Base-by-base conservation (phyloP, 2,329 filamentous ascomycete genomes). In the Cryphonectria naterciae region DNA sequence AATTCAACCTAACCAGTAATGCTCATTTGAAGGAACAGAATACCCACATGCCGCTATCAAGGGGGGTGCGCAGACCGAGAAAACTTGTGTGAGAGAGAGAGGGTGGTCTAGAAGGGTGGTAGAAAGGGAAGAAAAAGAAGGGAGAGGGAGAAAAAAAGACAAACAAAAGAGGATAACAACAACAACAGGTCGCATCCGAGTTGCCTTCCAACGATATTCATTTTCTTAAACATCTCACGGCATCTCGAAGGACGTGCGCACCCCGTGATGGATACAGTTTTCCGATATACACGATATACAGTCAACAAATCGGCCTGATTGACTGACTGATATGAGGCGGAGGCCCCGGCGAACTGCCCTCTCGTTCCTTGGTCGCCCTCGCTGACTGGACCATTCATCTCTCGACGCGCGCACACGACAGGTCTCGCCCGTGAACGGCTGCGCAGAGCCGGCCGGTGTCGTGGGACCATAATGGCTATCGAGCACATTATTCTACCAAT, bases 401-500 rank as follows among this genome's bases (percentile, higher is more conserved):
- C 15, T 58, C 54, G 28, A 28, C 54, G 28, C 54, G 28, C 28
- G 17, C 54, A 17, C 54, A 15, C 25, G 54, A 58, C 25, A 35
- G 54, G 15, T 19, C 11, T 32, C 25, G 15, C 8, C 22, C 46
- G 46, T 49, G 7, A 8, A 19, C 25, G 54, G 54, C 54, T 58
- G 54, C 54, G 54, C 54, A 19, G 25, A 32, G 54, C 54, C 35
- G 25, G 13, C 17, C 15, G 28, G 46, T n/a, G 22, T 17, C 54
- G 54, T 15, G 54, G 54, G 25, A 58, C 54, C 28, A 58, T 28
- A 17, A 58, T 62, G 19, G 65, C 37, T 8, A 10, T 32, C n/a
- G n/a, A 11, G 22, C 75, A 73, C 58, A 65, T 73, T 60, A n/a
- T 63, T 15, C 72, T 77, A 22, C 72, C 75, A 7, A 35, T 71